Conservation (phyloP, 495 filamentous ascomycete species). For the Clavariopsis aquatica region DNA sequence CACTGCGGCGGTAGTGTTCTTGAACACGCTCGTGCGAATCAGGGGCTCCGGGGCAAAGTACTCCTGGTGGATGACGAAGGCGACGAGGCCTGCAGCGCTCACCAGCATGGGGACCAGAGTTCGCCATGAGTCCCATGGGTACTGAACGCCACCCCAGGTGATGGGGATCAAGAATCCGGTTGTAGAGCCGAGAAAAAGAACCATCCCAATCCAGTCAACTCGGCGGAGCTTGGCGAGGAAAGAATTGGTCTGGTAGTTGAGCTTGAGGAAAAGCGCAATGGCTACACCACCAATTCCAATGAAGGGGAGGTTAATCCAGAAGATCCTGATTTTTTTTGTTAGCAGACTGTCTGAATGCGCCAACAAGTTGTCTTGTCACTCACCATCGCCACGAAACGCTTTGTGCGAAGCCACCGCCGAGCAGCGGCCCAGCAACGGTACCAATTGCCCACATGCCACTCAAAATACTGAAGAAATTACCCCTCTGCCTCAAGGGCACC, state of each 20-base stretch:
- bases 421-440: conserved; percentile 65
- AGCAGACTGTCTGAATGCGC: too few species aligned
- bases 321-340: too few species aligned
- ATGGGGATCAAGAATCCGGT: conserved; percentile 58
- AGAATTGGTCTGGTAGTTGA: conserved; percentile 46
- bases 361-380: too few species aligned
- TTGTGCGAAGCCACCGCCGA: conserved; percentile 44
- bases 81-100: conserved; percentile 37
- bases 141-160: conserved; percentile 60
- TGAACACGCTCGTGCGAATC: conserved; percentile 56
- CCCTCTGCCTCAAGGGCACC: conserved; percentile 55
- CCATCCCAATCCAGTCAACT: conserved; percentile 49
- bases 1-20: conserved; percentile 49
- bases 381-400: not conserved
- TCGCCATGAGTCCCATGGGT: conserved; percentile 52
- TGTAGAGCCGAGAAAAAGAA: conserved; percentile 50
- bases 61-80: conserved; percentile 39
- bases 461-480: conserved; percentile 50
- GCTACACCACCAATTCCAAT: conserved; percentile 51
- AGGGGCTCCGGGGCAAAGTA: conserved; percentile 54
- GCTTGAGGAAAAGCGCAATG: conserved; percentile 53
- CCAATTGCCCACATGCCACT: conserved; percentile 56
- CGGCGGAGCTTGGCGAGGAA: conserved; percentile 40
- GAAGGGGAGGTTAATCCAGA: conserved; percentile 61
- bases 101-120: conserved; percentile 49